phyloP scores from a whole-genome alignment of 2,329 filamentous ascomycete genomes.

The Sclerotinia sclerotiorum region DNA sequence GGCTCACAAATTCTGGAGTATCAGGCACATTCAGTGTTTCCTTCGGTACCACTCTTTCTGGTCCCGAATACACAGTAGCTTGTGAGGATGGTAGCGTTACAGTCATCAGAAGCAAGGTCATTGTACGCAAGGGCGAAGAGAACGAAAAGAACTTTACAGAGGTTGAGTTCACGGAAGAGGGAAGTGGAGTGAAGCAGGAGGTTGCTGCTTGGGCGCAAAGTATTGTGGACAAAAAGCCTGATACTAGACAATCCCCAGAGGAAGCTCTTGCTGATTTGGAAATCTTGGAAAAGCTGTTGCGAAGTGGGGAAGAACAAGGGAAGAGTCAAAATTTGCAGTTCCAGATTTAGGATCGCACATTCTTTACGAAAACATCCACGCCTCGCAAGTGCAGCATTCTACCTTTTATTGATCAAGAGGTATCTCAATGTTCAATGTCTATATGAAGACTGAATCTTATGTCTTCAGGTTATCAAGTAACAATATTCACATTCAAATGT shows the following conservation, averaged over 20 bases:
- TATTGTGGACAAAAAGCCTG: slow-evolving; percentile 32
- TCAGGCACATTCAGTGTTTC: slow-evolving; percentile 38
- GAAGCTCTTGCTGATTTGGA: slow-evolving; percentile 38
- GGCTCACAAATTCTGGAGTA: slow-evolving; percentile 38
- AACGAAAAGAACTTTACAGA: slow-evolving; percentile 30
- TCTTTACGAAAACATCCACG: neutral
- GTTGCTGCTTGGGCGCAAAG: slow-evolving; percentile 38
- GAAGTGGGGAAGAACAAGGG: slow-evolving; percentile 41
- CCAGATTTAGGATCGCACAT: slow-evolving; percentile 28
- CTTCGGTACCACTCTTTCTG: slow-evolving; percentile 39
- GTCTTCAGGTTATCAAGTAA: neutral
- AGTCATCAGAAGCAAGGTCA: slow-evolving; percentile 33
- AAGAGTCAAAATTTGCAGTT: slow-evolving; percentile 30
- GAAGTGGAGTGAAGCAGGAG: slow-evolving; percentile 38
- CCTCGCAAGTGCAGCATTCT: neutral
- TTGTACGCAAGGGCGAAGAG: slow-evolving; percentile 35
- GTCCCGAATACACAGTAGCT: slow-evolving; percentile 38
- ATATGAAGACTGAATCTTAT: neutral
- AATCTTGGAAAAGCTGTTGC: slow-evolving; percentile 40
- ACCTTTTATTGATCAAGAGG: neutral
- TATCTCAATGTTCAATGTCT: neutral
- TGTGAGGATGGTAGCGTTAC: slow-evolving; percentile 40
- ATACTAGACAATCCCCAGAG: slow-evolving; percentile 34
- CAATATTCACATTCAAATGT: neutral
- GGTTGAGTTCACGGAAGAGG: slow-evolving; percentile 38